phyloP scores from a whole-genome alignment of 805 yeast genomes.

The Pichia phayaonensis region DNA sequence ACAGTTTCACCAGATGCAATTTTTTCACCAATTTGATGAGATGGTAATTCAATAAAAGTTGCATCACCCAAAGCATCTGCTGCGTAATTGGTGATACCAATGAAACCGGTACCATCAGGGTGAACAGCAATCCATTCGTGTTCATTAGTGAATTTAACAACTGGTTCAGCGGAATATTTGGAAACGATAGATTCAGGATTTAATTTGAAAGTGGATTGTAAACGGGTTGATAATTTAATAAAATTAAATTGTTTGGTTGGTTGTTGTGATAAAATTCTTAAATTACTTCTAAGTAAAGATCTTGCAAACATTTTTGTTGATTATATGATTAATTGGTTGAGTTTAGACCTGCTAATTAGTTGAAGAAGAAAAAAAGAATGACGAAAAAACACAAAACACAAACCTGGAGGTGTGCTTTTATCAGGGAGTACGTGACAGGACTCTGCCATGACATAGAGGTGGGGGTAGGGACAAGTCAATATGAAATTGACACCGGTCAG shows the following conservation, averaged over 20 bases:
- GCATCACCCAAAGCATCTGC: constrained; percentile 96
- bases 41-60: constrained; percentile 85
- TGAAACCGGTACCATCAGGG: constrained; percentile 70
- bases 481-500: too few species aligned
- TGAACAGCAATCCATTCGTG: constrained; percentile 95
- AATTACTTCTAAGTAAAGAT: constrained; percentile 4
- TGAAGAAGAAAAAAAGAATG: not conserved
- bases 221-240: constrained; percentile 9
- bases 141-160: constrained; percentile 68
- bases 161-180: constrained; percentile 35
- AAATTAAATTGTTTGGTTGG: constrained; percentile 9
- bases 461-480: too few species aligned
- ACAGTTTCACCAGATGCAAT: constrained; percentile 69
- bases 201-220: constrained; percentile 18
- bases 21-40: constrained; percentile 25
- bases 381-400: not conserved
- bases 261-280: constrained; percentile 2
- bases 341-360: not conserved
- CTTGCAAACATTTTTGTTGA: constrained; percentile 11
- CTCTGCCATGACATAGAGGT: not conserved
- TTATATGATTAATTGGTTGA: not conserved
- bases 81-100: constrained; percentile 92
- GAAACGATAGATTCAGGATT: constrained; percentile 26
- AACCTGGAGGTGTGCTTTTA: not conserved
- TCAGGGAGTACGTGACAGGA: not conserved